Percentiles rank a stretch among this genome's conserved stretches.
These are phyloP conservation scores for Breynia disticha DNA, from an alignment of 441 rosid species.

Conservation along the genomic window DNA sequence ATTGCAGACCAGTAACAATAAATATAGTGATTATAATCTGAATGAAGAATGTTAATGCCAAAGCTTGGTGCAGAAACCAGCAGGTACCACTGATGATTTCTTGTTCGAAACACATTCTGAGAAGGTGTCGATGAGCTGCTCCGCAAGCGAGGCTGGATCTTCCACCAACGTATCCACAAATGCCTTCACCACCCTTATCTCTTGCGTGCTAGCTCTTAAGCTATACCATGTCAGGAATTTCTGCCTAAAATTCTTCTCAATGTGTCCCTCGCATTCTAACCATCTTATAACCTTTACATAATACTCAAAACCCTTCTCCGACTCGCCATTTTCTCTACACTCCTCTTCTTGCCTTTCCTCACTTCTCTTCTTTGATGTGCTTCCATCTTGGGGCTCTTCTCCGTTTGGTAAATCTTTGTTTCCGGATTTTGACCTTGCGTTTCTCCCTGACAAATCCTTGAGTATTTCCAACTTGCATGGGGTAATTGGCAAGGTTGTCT, in stretches of 20 bases:
- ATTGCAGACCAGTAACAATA: slow-evolving; percentile 18
- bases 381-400: slow-evolving; percentile 48
- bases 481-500: slow-evolving; percentile 58
- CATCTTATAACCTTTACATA: slow-evolving; percentile 69
- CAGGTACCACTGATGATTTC: slow-evolving; percentile 43
- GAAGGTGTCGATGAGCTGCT: slow-evolving; percentile 87
- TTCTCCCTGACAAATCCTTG: slow-evolving; percentile 44
- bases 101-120: slow-evolving; percentile 54
- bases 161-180: slow-evolving; percentile 60
- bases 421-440: slow-evolving; percentile 33
- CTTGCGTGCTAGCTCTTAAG: slow-evolving; percentile 69
- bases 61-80: slow-evolving; percentile 86
- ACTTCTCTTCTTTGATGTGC: slow-evolving; percentile 46
- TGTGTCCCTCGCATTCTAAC: slow-evolving; percentile 75
- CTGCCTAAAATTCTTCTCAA: slow-evolving; percentile 83
- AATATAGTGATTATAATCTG: slow-evolving; percentile 17
- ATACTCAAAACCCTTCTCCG: slow-evolving; percentile 61
- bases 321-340: slow-evolving; percentile 26
- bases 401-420: slow-evolving; percentile 41
- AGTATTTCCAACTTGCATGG: slow-evolving; percentile 65
- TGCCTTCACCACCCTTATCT: slow-evolving; percentile 69
- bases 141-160: slow-evolving; percentile 79
- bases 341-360: slow-evolving; percentile 42
- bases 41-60: slow-evolving; percentile 70
- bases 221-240: slow-evolving; percentile 95